A percentile compares a stretch with the other conserved stretches of the same genome.
Evolutionary conservation across 805 yeast species (phyloP).

Genomic region (Suhomyces vadensis): DNA sequence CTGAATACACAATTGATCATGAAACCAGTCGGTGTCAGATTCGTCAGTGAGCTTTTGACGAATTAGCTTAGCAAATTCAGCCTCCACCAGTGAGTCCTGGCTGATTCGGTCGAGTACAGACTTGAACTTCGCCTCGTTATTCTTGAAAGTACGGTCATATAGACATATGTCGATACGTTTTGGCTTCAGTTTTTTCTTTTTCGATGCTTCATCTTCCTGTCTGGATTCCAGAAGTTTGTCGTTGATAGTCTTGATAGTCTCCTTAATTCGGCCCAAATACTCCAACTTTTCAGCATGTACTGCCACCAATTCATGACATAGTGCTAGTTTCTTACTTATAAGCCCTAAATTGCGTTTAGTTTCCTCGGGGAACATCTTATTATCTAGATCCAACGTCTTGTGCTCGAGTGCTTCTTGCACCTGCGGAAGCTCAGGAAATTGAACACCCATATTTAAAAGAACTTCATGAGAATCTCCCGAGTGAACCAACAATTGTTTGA

Average conservation of each 20-base stretch:
- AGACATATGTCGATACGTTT: slow-evolving; percentile 56
- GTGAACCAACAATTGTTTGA: slow-evolving; percentile 27
- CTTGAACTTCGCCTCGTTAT: background rate
- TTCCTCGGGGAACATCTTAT: slow-evolving; percentile 19
- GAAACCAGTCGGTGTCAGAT: slow-evolving; percentile 15
- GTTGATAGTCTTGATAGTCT: slow-evolving; percentile 36
- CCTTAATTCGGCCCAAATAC: slow-evolving; percentile 34
- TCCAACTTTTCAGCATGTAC: slow-evolving; percentile 17
- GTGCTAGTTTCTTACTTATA: slow-evolving; percentile 19
- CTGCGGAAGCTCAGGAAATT: slow-evolving; percentile 42
- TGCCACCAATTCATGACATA: slow-evolving; percentile 14
- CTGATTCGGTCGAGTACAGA: slow-evolving; percentile 1
- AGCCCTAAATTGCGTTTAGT: slow-evolving; percentile 20
- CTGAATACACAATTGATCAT: slow-evolving; percentile 42
- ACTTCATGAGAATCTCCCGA: slow-evolving; percentile 20
- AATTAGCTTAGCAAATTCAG: slow-evolving; percentile 4
- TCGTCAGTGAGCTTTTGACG: slow-evolving; percentile 12
- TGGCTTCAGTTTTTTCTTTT: slow-evolving; percentile 21
- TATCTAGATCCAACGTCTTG: slow-evolving; percentile 14
- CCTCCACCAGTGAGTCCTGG: background rate
- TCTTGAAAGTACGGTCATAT: slow-evolving; percentile 37
- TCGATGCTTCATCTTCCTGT: slow-evolving; percentile 12
- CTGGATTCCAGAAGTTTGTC: slow-evolving; percentile 26
- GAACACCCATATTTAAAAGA: slow-evolving; percentile 28
- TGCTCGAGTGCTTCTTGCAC: slow-evolving; percentile 27